Conservation (phyloP, 116 monocot species). For the Zostera marina region DNA sequence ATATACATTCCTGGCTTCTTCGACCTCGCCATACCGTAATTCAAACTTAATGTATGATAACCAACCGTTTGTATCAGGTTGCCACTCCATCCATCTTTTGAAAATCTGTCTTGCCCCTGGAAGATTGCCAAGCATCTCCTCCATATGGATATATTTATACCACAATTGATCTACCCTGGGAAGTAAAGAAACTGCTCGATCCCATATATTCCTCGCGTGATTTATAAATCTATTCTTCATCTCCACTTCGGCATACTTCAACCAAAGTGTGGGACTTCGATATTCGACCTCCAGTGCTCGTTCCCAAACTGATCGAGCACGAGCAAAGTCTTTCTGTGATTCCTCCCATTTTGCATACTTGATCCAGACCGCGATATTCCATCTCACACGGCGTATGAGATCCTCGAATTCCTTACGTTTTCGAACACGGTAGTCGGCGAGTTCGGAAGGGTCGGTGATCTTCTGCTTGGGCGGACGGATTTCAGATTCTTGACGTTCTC, state of each 20-base stretch:
- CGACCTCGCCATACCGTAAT: conserved; percentile 57
- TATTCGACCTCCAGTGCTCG: conserved; percentile 81
- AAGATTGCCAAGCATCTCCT: conserved; percentile 69
- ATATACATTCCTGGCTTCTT: conserved; percentile 48
- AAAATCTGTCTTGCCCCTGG: conserved; percentile 73
- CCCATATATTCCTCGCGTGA: conserved; percentile 85
- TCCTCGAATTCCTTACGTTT: conserved; percentile 89
- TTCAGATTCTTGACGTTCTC: conserved; percentile 78
- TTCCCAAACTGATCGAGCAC: conserved; percentile 88
- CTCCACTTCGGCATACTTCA: conserved; percentile 93
- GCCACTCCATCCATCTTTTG: conserved; percentile 88
- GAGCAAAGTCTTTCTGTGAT: conserved; percentile 62
- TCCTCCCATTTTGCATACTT: conserved; percentile 91
- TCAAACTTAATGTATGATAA: conserved; percentile 89
- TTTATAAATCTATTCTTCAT: conserved; percentile 61
- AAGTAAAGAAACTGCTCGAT: conserved; percentile 79
- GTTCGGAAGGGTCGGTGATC: conserved; percentile 67
- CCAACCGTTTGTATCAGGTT: conserved; percentile 75
- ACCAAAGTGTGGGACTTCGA: conserved; percentile 79
- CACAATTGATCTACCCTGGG: conserved; percentile 95
- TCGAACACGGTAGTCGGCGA: conserved; percentile 72
- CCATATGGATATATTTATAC: conserved; percentile 99
- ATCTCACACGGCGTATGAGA: conserved; percentile 64
- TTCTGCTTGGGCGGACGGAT: conserved; percentile 92
- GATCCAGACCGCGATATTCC: conserved; percentile 62